phyloP scores from a whole-genome alignment of 2,329 filamentous ascomycete genomes.

The Exophiala sp. region DNA sequence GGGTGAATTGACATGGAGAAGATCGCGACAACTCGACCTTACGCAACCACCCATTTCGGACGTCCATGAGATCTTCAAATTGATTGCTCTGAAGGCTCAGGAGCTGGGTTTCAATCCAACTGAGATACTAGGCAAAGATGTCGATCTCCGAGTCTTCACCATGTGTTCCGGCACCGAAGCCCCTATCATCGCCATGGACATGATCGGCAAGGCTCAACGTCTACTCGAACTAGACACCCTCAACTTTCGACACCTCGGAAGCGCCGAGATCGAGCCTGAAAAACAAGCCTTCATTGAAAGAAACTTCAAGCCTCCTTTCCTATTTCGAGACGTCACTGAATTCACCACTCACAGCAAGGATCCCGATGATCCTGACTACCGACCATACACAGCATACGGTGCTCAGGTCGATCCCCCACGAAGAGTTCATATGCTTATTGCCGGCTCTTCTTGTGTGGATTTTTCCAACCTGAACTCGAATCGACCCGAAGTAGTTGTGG shows the following conservation, averaged over 20 bases:
- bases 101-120: slow-evolving; percentile 33
- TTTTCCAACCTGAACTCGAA: slow-evolving; percentile 64
- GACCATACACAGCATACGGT: slow-evolving; percentile 62
- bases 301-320: slow-evolving; percentile 51
- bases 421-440: slow-evolving; percentile 62
- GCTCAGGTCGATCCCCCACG: slow-evolving; percentile 54
- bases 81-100: slow-evolving; percentile 38
- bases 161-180: slow-evolving; percentile 78
- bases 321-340: slow-evolving; percentile 61
- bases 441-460: slow-evolving; percentile 73
- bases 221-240: slow-evolving; percentile 37
- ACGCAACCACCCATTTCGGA: slow-evolving; percentile 19
- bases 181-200: slow-evolving; percentile 63
- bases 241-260: slow-evolving; percentile 55
- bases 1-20: slow-evolving; percentile 13
- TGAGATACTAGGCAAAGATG: slow-evolving; percentile 36
- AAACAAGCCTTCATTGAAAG: slow-evolving; percentile 64
- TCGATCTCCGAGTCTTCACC: slow-evolving; percentile 58
- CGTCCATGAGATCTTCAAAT: slow-evolving; percentile 49
- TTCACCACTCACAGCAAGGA: slow-evolving; percentile 45
- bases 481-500: slow-evolving; percentile 48
- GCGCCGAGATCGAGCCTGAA: slow-evolving; percentile 60
- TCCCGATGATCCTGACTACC: slow-evolving; percentile 5
- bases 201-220: slow-evolving; percentile 49
- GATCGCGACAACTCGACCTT: no score